phyloP scores from a whole-genome alignment of 768 basidiomycete species.

The Podaxis sp. region DNA sequence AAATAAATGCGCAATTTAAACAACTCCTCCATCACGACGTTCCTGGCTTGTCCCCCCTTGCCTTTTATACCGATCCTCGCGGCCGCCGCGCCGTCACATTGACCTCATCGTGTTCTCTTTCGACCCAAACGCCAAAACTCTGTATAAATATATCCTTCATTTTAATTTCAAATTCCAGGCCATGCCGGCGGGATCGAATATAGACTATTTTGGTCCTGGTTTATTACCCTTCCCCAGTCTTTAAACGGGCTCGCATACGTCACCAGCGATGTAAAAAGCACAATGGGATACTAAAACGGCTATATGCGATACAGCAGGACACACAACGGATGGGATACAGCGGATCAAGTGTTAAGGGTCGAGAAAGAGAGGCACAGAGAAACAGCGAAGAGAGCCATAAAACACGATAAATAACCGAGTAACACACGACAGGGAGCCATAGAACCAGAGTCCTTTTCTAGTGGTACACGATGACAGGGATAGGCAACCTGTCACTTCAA shows the following conservation, averaged over 20 bases:
- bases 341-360: neutral
- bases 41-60: constrained; percentile 1
- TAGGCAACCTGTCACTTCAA: neutral
- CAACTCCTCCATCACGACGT: constrained; percentile 7
- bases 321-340: constrained; percentile 1
- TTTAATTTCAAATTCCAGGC: constrained; percentile 6
- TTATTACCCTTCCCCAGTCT: neutral
- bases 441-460: constrained; percentile 2
- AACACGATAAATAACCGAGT: constrained; percentile 7
- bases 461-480: neutral
- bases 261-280: neutral
- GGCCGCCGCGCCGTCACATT: constrained; percentile 2
- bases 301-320: neutral
- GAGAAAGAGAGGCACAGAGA: neutral
- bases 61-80: constrained; percentile 7
- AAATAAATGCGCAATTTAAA: constrained; percentile 9
- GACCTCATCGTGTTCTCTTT: neutral
- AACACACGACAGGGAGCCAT: neutral
- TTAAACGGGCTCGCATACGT: constrained; percentile 5
- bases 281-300: constrained; percentile 12
- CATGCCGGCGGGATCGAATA: constrained; percentile 9
- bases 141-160: constrained; percentile 10
- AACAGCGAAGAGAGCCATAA: constrained; percentile 4
- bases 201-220: constrained; percentile 8
- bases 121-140: neutral